phyloP scores from a whole-genome alignment of 495 filamentous ascomycete species.

The Jackrogersella multiformis region DNA sequence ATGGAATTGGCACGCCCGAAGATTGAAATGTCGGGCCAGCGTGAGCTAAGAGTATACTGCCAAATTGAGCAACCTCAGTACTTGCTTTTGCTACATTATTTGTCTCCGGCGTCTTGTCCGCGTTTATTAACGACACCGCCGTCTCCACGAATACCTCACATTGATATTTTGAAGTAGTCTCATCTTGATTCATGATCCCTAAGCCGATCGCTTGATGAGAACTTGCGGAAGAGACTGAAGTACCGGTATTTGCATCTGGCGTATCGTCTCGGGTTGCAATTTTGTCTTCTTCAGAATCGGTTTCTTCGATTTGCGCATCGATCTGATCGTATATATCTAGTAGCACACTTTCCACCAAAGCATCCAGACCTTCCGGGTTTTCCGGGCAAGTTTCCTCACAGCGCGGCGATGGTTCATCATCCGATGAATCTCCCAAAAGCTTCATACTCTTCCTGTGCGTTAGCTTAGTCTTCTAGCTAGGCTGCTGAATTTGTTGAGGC shows the following conservation, averaged over 20 bases:
- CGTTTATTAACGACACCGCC: background rate
- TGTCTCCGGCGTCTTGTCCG: background rate
- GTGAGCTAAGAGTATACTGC: background rate
- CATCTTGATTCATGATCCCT: background rate
- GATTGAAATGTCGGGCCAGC: background rate
- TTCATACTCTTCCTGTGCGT: too few species aligned
- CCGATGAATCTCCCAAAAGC: too few species aligned
- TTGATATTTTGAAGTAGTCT: background rate
- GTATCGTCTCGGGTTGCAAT: background rate
- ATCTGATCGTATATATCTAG: background rate
- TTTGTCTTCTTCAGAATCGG: background rate
- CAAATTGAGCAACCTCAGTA: background rate
- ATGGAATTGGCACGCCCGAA: background rate
- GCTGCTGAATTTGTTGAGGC: too few species aligned
- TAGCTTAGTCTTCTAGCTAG: too few species aligned
- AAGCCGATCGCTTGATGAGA: background rate
- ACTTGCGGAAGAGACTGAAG: background rate
- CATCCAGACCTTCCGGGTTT: too few species aligned
- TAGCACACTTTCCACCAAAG: too few species aligned
- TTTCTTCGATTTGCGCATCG: background rate
- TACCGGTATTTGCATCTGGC: background rate
- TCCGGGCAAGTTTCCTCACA: too few species aligned
- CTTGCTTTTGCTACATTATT: background rate
- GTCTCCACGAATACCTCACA: background rate
- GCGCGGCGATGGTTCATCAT: too few species aligned